Evolutionary conservation across 106 monocot genomes (phyloP).

Genomic region (Phalaenopsis aphrodite): DNA sequence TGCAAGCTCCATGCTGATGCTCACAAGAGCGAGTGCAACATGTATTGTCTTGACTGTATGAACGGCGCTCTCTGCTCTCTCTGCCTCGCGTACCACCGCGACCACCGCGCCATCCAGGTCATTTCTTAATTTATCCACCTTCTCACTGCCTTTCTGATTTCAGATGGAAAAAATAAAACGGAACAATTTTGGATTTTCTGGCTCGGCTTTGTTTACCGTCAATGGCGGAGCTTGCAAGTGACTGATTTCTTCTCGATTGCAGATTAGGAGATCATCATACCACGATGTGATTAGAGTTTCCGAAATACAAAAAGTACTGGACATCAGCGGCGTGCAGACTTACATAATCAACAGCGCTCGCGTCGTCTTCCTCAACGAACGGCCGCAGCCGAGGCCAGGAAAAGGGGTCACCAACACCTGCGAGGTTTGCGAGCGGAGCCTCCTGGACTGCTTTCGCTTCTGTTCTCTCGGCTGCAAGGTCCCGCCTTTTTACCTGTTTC

Average conservation of each 20-base stretch:
- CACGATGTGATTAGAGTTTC: constrained; percentile 94
- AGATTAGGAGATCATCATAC: constrained; percentile 93
- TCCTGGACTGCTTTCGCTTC: constrained; percentile 59
- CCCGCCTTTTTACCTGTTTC: not conserved
- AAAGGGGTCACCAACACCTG: constrained; percentile 51
- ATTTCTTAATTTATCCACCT: not conserved
- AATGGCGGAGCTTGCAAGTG: not conserved
- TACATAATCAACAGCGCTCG: constrained; percentile 99
- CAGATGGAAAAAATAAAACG: not conserved
- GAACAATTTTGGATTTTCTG: not conserved
- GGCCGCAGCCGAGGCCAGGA: constrained; percentile 53
- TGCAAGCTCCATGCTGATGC: constrained; percentile 74
- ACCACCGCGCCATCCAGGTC: constrained; percentile 85
- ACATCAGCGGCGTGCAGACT: constrained; percentile 79
- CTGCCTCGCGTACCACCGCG: constrained; percentile 58
- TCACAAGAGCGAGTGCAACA: constrained; percentile 94
- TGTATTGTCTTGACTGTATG: constrained; percentile 87
- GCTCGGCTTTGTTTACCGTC: not conserved
- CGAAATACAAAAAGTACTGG: constrained; percentile 77
- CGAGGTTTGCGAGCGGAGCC: constrained; percentile 48
- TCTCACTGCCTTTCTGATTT: not conserved
- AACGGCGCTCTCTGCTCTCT: constrained; percentile 78
- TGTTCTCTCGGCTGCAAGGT: constrained; percentile 73
- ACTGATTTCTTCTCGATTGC: not conserved
- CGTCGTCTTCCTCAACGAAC: constrained; percentile 67